These are phyloP conservation scores for Ganoderma sinense DNA, from an alignment of 1,284 basidiomycete genomes.

Conservation along the genomic window DNA sequence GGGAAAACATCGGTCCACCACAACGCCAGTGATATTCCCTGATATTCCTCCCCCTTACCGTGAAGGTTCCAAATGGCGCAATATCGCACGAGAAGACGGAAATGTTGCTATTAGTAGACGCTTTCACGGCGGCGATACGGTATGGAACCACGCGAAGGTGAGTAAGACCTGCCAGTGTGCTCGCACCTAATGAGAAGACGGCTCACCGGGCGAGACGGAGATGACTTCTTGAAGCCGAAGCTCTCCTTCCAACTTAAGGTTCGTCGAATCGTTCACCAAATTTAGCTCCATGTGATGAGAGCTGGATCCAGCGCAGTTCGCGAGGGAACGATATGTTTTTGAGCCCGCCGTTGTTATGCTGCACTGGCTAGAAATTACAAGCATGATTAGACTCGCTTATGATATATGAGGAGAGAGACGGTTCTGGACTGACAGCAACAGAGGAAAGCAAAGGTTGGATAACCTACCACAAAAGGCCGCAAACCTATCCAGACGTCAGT, in stretches of 20 bases:
- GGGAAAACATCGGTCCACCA: neutral
- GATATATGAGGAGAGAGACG: no score
- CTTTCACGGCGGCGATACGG: neutral
- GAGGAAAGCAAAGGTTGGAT: no score
- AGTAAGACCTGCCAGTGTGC: neutral
- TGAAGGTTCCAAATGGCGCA: neutral
- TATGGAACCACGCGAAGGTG: neutral
- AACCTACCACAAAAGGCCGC: no score
- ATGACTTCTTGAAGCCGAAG: neutral
- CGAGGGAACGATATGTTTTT: no score
- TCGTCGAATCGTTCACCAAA: neutral
- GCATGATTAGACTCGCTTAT: no score
- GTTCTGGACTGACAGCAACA: no score
- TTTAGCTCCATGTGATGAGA: neutral
- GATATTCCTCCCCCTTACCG: neutral
- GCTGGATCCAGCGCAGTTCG: neutral
- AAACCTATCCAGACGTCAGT: neutral
- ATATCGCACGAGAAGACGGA: neutral
- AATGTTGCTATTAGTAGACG: neutral
- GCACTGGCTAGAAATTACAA: no score
- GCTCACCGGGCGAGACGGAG: neutral
- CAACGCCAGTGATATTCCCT: neutral
- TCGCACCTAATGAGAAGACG: neutral
- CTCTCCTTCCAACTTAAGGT: neutral
- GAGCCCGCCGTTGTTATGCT: no score